Evolutionary conservation across 179 eudicot species (phyloP).

Genomic region (Beta corolliflora): DNA sequence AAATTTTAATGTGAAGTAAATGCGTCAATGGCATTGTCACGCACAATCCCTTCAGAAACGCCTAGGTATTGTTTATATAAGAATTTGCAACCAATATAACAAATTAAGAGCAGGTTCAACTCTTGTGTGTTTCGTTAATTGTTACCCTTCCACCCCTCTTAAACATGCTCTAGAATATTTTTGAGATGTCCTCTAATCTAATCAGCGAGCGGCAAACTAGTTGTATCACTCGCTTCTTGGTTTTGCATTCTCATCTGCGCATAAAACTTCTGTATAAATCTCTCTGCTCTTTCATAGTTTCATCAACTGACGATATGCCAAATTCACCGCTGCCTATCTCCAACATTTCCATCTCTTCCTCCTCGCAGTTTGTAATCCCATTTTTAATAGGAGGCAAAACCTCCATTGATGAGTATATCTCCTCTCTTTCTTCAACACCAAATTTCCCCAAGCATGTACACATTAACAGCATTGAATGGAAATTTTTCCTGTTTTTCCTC

Average conservation of each 20-base stretch:
- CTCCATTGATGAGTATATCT: slow-evolving; percentile 21
- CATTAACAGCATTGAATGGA: slow-evolving; percentile 30
- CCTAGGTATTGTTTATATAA: too few species aligned
- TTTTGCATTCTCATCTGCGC: slow-evolving; percentile 62
- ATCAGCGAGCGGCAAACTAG: slow-evolving; percentile 16
- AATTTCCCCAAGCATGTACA: slow-evolving; percentile 41
- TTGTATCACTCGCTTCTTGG: slow-evolving; percentile 23
- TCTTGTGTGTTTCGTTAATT: too few species aligned
- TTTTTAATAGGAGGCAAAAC: slow-evolving; percentile 16
- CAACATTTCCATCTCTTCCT: slow-evolving; percentile 16
- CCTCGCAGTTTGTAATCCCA: not conserved
- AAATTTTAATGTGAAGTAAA: too few species aligned
- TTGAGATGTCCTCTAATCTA: not conserved
- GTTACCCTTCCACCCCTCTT: too few species aligned
- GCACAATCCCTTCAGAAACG: too few species aligned
- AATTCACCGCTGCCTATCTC: slow-evolving; percentile 32
- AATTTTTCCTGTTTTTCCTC: slow-evolving; percentile 16
- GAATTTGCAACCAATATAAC: too few species aligned
- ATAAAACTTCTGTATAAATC: slow-evolving; percentile 65
- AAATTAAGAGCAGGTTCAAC: too few species aligned
- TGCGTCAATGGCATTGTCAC: too few species aligned
- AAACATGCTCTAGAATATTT: too few species aligned
- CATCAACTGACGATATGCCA: slow-evolving; percentile 39
- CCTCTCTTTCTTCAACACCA: slow-evolving; percentile 18
- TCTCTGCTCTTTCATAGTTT: slow-evolving; percentile 76